Evolutionary conservation across 345 rosid genomes (phyloP), one percentile per base, ranked within the genome.

Genomic region (Eucalyptus curtisii): DNA sequence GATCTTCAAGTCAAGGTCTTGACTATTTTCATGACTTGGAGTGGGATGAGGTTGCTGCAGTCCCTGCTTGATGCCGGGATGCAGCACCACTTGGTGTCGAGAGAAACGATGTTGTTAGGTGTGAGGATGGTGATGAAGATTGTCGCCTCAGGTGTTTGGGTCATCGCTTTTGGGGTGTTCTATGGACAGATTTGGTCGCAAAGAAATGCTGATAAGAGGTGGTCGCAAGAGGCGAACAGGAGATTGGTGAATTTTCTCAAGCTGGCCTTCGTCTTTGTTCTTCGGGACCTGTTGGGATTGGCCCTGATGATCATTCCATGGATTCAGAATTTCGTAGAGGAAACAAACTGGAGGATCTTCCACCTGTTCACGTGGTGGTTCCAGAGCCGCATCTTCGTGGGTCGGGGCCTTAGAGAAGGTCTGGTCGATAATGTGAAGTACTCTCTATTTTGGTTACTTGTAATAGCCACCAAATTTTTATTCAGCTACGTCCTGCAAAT

Each of bases 351-450:
- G 95, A 90, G 93, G 52, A 42, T 93, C 81, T 90, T 96, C 53
- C 95, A 94, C 80, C 86, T 94, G 85, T 89, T 95, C 52, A 95
- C 96, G 15, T 97, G 99, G 99, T 97, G 99, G 99, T 97, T 97
- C 91, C 94, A 96, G 88, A 93, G 93, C 31, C 91, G 95, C 87
- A 92, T 90, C 87, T 96, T 97, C 49, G 98, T 97, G 33, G 99
- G 98, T 40, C 97, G 98, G 87, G 99, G 99, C 50, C 88, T 97
- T 89, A 93, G 99, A 91, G 99, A 97, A 93, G 99, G 98, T 42
- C 91, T 96, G 86, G 49, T 96, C 89, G 91, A 95, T 90, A 97
- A 95, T 90, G 50, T 96, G 86, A 96, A 93, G 92, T 96, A 97
- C 91, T 90, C 93, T 86, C 64, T 93, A 66, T 97, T 97, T 90